Percentiles rank a stretch among this genome's conserved stretches.
Conservation (phyloP, 352 stramenopile genomes). For the Thalassiosira pacifica region DNA sequence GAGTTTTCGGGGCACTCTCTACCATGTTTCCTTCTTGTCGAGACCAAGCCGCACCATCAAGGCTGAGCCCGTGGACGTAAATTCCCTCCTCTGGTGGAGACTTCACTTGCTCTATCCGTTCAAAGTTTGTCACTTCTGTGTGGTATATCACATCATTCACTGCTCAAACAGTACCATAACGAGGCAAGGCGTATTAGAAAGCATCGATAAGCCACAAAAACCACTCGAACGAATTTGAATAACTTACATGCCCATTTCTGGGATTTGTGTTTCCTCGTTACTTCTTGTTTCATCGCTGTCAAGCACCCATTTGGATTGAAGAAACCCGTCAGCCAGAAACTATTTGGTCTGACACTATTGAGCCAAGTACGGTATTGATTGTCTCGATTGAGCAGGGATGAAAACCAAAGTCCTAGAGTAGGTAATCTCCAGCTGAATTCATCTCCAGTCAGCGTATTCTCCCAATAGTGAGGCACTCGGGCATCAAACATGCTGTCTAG, state of each 20-base stretch:
- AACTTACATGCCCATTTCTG: slow-evolving; percentile 88
- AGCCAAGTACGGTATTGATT: slow-evolving; percentile 97
- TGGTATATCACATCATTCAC: slow-evolving; percentile 98
- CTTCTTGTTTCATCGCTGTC: slow-evolving; percentile 99
- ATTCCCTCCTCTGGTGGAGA: slow-evolving; percentile 93
- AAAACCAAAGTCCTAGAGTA: slow-evolving; percentile 97
- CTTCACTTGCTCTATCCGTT: slow-evolving; percentile 91
- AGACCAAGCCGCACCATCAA: slow-evolving; percentile 97
- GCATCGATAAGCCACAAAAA: background rate
- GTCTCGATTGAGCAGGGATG: slow-evolving; percentile 94
- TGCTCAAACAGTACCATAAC: background rate
- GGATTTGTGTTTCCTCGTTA: slow-evolving; percentile 96
- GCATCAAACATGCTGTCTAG: slow-evolving; percentile 97
- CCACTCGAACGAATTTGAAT: background rate
- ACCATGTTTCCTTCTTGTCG: slow-evolving; percentile 93
- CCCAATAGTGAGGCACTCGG: slow-evolving; percentile 94
- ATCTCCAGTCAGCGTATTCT: slow-evolving; percentile 95
- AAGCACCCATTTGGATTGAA: slow-evolving; percentile 99
- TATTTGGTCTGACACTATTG: slow-evolving; percentile 93
- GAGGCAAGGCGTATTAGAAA: slow-evolving; percentile 90
- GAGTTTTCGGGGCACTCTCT: slow-evolving; percentile 96
- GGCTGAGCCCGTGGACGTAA: slow-evolving; percentile 97
- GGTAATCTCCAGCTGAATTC: slow-evolving; percentile 98
- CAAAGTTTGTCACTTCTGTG: slow-evolving; percentile 95
- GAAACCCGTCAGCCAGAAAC: slow-evolving; percentile 98